phyloP scores from a whole-genome alignment of 495 filamentous ascomycete species.

The Bathelium albidoporum region DNA sequence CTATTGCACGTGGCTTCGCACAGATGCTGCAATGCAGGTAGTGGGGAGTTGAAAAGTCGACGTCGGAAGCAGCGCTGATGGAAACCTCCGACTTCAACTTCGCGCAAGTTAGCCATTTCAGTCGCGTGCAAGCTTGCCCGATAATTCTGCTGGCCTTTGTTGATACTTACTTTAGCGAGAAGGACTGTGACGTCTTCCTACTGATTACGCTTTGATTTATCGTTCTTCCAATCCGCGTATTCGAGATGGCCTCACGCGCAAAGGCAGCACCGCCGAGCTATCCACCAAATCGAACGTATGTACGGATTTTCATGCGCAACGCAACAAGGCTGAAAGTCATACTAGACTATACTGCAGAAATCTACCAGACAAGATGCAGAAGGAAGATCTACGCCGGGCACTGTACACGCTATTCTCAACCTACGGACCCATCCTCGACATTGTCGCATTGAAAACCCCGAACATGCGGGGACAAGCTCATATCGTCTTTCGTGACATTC shows the following conservation, averaged over 20 bases:
- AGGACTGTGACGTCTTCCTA: not conserved
- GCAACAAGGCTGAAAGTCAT: not conserved
- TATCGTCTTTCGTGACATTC: constrained; percentile 77
- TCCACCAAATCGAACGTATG: constrained; percentile 66
- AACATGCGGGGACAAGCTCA: constrained; percentile 96
- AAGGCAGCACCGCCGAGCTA: not conserved
- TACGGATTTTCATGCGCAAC: constrained; percentile 9
- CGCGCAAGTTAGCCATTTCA: not conserved
- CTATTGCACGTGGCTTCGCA: constrained; percentile 50
- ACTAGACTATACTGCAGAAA: constrained; percentile 58
- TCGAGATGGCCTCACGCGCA: constrained; percentile 5
- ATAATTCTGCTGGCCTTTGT: not conserved
- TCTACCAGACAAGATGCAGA: constrained; percentile 74
- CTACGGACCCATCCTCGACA: constrained; percentile 85
- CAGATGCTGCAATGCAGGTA: not conserved
- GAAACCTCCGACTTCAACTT: not conserved
- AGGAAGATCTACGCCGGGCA: constrained; percentile 67
- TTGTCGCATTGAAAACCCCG: constrained; percentile 77
- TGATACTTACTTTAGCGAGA: too few species aligned
- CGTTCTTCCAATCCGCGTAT: not conserved
- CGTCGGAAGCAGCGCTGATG: not conserved
- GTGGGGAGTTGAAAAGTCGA: not conserved
- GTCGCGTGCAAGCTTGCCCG: not conserved
- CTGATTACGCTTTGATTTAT: not conserved
- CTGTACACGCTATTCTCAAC: constrained; percentile 92